Conservation (phyloP, 2,329 filamentous ascomycete species). For the Byssoonygena ceratinophila region DNA sequence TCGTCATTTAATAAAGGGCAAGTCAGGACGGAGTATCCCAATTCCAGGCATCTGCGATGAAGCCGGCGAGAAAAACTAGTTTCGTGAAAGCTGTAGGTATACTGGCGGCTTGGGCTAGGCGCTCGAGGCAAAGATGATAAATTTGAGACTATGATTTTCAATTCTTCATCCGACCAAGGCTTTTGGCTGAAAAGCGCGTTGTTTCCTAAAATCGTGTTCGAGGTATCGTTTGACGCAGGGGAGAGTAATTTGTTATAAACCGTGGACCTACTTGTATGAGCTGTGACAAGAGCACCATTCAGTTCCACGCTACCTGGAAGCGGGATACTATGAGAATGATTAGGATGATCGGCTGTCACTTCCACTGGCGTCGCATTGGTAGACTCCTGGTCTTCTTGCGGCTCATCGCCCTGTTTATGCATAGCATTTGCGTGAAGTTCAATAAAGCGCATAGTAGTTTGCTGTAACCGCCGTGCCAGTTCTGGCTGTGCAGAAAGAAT, state of each 20-base stretch:
- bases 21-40: constrained; percentile 49
- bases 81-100: constrained; percentile 56
- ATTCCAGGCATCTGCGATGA: constrained; percentile 56
- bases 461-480: constrained; percentile 48
- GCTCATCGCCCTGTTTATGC: constrained; percentile 31
- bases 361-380: constrained; percentile 16
- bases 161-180: not conserved
- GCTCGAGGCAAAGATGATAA: not conserved
- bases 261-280: not conserved
- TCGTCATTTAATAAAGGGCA: constrained; percentile 18
- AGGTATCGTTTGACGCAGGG: not conserved
- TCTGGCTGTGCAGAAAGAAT: constrained; percentile 48
- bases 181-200: not conserved
- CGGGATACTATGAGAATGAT: not conserved
- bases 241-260: not conserved
- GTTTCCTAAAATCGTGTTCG: not conserved
- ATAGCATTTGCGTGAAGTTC: constrained; percentile 35
- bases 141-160: not conserved
- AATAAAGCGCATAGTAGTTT: constrained; percentile 50
- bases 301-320: not conserved
- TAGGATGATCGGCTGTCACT: not conserved
- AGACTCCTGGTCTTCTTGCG: not conserved
- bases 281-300: not conserved
- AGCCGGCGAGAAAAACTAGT: constrained; percentile 61
- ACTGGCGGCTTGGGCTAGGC: not conserved